A percentile compares a stretch with the other conserved stretches of the same genome.
phyloP scores from a whole-genome alignment of 2,329 filamentous ascomycete genomes.

The Colletotrichum sp. region DNA sequence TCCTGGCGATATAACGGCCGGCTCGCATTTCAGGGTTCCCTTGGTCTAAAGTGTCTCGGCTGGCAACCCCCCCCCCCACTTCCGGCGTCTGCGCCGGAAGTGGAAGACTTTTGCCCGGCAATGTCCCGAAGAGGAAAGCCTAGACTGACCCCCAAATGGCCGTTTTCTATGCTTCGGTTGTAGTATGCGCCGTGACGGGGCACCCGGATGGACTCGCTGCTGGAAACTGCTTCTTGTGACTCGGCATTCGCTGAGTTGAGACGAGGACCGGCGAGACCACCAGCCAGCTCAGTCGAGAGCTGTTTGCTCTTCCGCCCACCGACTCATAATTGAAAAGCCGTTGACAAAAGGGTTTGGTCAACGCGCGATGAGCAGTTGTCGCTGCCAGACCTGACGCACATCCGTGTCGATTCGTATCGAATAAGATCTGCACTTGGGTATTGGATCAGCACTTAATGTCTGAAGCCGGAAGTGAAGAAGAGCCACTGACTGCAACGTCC shows the following conservation, averaged over 20 bases:
- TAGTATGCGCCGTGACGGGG: background rate
- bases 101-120: background rate
- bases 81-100: background rate
- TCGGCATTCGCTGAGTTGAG: background rate
- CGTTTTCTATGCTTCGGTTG: background rate
- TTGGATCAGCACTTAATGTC: background rate
- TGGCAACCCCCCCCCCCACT: background rate
- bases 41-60: background rate
- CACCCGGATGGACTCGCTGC: background rate
- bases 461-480: background rate
- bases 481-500: background rate
- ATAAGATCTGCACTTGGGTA: background rate
- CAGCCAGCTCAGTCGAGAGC: fast-evolving
- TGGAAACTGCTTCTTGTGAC: background rate
- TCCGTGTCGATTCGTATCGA: background rate
- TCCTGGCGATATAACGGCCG: background rate
- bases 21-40: background rate
- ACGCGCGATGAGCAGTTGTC: background rate
- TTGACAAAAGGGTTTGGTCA: background rate
- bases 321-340: background rate
- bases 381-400: background rate
- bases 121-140: background rate
- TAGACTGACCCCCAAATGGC: background rate
- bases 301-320: background rate
- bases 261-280: background rate